These are phyloP conservation scores for Sporobolomyces phaffii DNA, from an alignment of 768 basidiomycete genomes.

Conservation along the genomic window DNA sequence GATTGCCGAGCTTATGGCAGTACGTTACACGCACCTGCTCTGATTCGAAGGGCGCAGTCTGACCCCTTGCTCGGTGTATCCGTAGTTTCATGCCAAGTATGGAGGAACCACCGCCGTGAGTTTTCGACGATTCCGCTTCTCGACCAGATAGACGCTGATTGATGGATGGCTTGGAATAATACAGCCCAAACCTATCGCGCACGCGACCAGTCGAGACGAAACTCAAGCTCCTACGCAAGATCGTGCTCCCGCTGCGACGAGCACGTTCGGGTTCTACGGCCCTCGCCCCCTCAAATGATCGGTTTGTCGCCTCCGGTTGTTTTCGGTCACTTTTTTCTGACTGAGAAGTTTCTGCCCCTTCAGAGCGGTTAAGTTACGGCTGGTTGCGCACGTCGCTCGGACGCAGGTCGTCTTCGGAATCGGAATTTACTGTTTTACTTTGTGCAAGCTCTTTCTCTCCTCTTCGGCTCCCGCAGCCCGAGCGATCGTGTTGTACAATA, in stretches of 20 bases:
- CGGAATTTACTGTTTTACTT: too few species aligned
- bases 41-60: neutral
- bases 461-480: too few species aligned
- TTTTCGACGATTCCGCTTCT: neutral
- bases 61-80: neutral
- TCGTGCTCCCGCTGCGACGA: neutral
- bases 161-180: too few species aligned
- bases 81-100: constrained; percentile 30
- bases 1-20: constrained; percentile 31
- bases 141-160: neutral
- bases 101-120: constrained; percentile 12
- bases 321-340: too few species aligned
- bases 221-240: neutral
- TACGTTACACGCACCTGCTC: neutral
- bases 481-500: too few species aligned
- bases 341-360: too few species aligned
- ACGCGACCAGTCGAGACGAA: neutral
- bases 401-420: too few species aligned
- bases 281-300: constrained; percentile 8
- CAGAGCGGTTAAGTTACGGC: too few species aligned
- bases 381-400: too few species aligned
- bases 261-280: constrained; percentile 15
- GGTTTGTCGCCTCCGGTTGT: too few species aligned
- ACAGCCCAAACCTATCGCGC: neutral
- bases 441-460: too few species aligned